Evolutionary conservation across 345 rosid species (phyloP).

Genomic region (Eucalyptus cloeziana): DNA sequence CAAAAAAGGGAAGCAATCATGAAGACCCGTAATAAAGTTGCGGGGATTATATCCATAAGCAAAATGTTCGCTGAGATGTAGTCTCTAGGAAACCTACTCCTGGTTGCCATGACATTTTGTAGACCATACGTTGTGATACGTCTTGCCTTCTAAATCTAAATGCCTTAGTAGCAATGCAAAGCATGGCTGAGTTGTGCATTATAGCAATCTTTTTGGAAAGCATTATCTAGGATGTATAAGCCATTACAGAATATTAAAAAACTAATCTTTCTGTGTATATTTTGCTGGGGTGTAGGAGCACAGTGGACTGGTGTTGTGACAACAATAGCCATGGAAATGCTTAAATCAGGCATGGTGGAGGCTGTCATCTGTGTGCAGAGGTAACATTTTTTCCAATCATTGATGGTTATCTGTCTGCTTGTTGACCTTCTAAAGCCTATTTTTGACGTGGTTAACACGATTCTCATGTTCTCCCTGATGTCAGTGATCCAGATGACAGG

Average conservation of each 20-base stretch:
- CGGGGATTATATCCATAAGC: neutral
- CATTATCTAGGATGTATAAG: neutral
- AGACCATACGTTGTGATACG: neutral
- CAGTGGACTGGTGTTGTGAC: constrained; percentile 99
- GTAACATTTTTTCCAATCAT: constrained; percentile 12
- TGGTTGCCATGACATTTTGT: neutral
- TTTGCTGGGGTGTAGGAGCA: constrained; percentile 45
- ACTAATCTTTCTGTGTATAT: neutral
- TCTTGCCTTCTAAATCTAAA: neutral
- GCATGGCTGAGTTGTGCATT: neutral
- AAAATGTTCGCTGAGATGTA: neutral
- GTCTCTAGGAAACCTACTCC: neutral
- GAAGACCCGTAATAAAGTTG: neutral
- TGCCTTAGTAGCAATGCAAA: neutral
- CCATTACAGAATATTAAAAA: neutral
- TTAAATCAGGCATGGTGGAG: constrained; percentile 77
- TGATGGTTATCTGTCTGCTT: neutral
- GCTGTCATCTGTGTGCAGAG: constrained; percentile 97
- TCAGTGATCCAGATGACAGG: constrained; percentile 91
- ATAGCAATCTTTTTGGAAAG: neutral
- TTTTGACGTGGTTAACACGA: neutral
- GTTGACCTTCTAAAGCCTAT: neutral
- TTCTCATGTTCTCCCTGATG: neutral
- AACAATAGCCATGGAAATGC: constrained; percentile 91
- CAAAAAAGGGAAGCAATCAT: neutral